Base-by-base conservation (phyloP, 1,139 yeast genomes). In the Pichia sp. region DNA sequence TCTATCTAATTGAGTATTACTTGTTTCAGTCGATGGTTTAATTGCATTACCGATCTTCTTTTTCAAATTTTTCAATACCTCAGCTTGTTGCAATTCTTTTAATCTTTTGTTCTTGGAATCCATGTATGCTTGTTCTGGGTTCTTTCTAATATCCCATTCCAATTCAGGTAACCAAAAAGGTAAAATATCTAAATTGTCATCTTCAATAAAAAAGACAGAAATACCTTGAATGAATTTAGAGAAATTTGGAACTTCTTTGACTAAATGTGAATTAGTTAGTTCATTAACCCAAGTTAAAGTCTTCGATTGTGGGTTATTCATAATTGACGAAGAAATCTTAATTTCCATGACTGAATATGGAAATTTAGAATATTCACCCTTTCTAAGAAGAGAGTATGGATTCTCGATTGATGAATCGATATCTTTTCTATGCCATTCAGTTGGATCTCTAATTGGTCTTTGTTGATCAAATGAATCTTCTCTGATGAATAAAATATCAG, bases 81-180 rank as follows among this genome's bases (percentile, higher is more conserved):
- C 67, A 41, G 63, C 64, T 47, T 63, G 62, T 49, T 61, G 57
- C 42, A 51, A 39, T 46, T 59, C 60, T 43, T 58, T 60, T 8
- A 56, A 38, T 41, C 53, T 59, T 42, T 54, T 62, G 45, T 54
- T 56, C 39, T 55, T 59, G 1, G 66, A 60, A 46, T 63, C 67
- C 44, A 61, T 70, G 58, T 79, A 81, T 1, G 88, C 88, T 58
- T 81, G 85, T 56, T 79, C 80, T 20, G 94, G 94, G 58, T 84
- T 84, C 54, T 77, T 77, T 57, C 87, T 77, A 56, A 85, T 82
- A 60, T 85, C 96, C 49, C 72, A 74, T 62, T 92, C 97, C 59
- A 92, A 72, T 54, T 90, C 97, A 53, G 94, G 88, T 58, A 88
- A 75, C 98, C 98, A 92, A 66, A 88, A 85, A 46, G 98, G 98